Percentiles rank a stretch among this genome's conserved stretches.
Evolutionary conservation across 345 rosid species (phyloP).

Genomic region (Rhizophora mangle): DNA sequence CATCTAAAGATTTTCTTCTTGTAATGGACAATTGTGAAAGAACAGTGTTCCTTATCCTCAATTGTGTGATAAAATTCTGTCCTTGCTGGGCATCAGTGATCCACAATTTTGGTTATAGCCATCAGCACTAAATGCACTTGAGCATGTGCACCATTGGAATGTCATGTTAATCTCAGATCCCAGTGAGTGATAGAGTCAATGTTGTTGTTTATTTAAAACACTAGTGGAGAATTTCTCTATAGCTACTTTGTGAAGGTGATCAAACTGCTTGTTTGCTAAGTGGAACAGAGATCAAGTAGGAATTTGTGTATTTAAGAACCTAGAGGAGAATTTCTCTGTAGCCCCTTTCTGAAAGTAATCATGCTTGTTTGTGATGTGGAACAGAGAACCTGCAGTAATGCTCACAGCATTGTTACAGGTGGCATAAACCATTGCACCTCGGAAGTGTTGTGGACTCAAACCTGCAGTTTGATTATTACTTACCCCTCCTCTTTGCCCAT

Average conservation of each 20-base stretch:
- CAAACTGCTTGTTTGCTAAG: neutral
- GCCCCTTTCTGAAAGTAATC: neutral
- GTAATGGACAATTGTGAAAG: neutral
- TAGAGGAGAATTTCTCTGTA: neutral
- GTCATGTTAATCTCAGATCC: neutral
- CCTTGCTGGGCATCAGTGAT: neutral
- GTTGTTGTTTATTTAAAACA: neutral
- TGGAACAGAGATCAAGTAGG: neutral
- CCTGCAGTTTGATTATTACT: too few species aligned
- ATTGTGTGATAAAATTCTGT: constrained; percentile 1
- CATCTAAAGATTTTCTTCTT: constrained; percentile 2
- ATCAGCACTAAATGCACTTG: neutral
- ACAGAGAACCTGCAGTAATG: too few species aligned
- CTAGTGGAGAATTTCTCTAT: neutral
- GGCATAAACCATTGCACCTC: too few species aligned
- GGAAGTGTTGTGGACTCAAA: too few species aligned
- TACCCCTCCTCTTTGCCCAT: too few species aligned
- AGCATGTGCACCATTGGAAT: constrained; percentile 4
- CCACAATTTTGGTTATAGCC: constrained; percentile 3
- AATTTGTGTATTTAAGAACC: neutral
- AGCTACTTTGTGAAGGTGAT: neutral
- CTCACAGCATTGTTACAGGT: too few species aligned
- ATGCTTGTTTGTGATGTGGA: neutral
- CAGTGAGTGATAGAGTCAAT: neutral
- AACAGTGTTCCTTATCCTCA: constrained; percentile 4